Conservation (phyloP, 1,284 basidiomycete species). For the Irpex sp. region DNA sequence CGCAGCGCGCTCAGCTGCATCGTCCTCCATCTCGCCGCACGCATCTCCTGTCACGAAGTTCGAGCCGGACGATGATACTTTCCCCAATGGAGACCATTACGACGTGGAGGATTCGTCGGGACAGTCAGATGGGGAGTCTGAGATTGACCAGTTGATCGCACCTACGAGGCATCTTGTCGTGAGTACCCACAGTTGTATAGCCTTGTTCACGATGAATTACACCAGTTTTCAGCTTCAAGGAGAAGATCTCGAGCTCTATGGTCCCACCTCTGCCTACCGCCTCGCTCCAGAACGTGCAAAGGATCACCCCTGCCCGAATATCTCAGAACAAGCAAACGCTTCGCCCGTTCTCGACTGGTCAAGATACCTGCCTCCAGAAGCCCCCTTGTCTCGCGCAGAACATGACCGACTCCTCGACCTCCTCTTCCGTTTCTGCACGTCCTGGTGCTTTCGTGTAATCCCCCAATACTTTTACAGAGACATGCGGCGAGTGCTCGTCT, state of each 20-base stretch:
- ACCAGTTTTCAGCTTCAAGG: constrained; percentile 25
- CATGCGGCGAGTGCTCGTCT: constrained; percentile 49
- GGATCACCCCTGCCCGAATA: background rate
- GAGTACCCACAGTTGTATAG: constrained; percentile 8
- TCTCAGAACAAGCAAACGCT: constrained; percentile 13
- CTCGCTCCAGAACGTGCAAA: constrained; percentile 25
- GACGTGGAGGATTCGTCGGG: constrained; percentile 20
- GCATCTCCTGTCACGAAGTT: constrained; percentile 14
- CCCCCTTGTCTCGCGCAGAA: constrained; percentile 43
- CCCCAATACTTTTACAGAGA: constrained; percentile 55
- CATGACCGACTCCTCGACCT: constrained; percentile 56
- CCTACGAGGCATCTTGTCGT: constrained; percentile 32
- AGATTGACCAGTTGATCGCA: constrained; percentile 30
- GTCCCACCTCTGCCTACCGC: constrained; percentile 35
- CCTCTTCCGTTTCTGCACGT: constrained; percentile 57
- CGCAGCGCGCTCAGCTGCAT: constrained; percentile 10
- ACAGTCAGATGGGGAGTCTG: constrained; percentile 25
- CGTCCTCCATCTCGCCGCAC: constrained; percentile 11
- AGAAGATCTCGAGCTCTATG: constrained; percentile 32
- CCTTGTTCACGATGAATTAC: background rate
- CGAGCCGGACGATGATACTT: constrained; percentile 11
- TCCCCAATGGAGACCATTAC: constrained; percentile 6
- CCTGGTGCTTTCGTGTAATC: constrained; percentile 47
- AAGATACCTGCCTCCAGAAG: constrained; percentile 46
- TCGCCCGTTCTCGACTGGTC: constrained; percentile 52